Percentiles rank a stretch among this genome's conserved stretches.
These are phyloP conservation scores for Truncatella angustata DNA, from an alignment of 2,329 filamentous ascomycete genomes.

Conservation along the genomic window DNA sequence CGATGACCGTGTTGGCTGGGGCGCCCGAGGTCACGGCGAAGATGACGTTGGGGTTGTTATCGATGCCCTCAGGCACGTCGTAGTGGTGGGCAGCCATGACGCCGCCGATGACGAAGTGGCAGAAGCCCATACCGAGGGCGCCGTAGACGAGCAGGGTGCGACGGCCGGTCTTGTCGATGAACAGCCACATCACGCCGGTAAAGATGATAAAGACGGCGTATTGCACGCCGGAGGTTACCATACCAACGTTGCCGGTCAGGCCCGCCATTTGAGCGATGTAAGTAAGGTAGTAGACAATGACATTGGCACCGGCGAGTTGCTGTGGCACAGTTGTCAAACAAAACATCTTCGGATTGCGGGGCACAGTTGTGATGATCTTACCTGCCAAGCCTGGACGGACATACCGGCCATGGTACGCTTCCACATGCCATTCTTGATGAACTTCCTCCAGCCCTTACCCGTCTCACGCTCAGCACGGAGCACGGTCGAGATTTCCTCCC, in stretches of 20 bases:
- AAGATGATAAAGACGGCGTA: constrained; percentile 52
- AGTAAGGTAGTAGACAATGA: constrained; percentile 58
- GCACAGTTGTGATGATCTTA: constrained; percentile 18
- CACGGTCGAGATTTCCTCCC: constrained; percentile 48
- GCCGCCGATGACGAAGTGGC: constrained; percentile 54
- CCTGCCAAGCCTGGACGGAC: constrained; percentile 56
- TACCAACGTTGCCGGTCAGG: constrained; percentile 48
- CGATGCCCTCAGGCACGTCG: constrained; percentile 40
- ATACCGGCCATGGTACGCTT: constrained; percentile 54
- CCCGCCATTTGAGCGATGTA: constrained; percentile 61
- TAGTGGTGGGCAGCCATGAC: constrained; percentile 47
- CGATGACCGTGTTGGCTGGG: constrained; percentile 61
- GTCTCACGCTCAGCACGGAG: constrained; percentile 35
- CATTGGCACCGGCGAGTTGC: constrained; percentile 51
- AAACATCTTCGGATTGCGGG: background rate
- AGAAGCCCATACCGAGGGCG: constrained; percentile 63
- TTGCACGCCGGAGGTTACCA: constrained; percentile 55
- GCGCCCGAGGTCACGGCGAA: constrained; percentile 47
- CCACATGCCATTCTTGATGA: constrained; percentile 53
- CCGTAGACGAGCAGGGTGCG: constrained; percentile 66
- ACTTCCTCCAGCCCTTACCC: constrained; percentile 34
- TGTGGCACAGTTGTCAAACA: constrained; percentile 20
- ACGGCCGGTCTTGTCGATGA: constrained; percentile 55
- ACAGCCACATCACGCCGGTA: constrained; percentile 46
- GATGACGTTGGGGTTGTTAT: constrained; percentile 50